These are phyloP conservation scores for Sanghuangporus weigelae DNA, from an alignment of 1,284 basidiomycete genomes.

Conservation along the genomic window DNA sequence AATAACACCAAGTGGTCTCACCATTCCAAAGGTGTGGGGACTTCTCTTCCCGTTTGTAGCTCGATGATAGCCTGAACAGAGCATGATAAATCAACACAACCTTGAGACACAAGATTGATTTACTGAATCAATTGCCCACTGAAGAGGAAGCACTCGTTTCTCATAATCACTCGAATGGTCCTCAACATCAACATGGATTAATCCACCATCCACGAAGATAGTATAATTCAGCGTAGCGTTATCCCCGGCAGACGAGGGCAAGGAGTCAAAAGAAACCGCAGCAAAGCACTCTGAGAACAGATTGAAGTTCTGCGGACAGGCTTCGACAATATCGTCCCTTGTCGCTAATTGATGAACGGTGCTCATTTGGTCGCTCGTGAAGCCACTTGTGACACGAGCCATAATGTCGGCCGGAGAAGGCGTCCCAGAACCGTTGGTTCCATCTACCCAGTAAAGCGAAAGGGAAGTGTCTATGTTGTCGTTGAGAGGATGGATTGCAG, in stretches of 20 bases:
- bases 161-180: slow-evolving; percentile 68
- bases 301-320: slow-evolving; percentile 74
- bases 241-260: slow-evolving; percentile 39
- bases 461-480: slow-evolving; percentile 46
- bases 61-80: slow-evolving; percentile 57
- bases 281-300: slow-evolving; percentile 66
- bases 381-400: slow-evolving; percentile 44
- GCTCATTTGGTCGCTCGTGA: slow-evolving; percentile 38
- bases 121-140: slow-evolving; percentile 73
- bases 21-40: slow-evolving; percentile 56
- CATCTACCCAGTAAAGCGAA: slow-evolving; percentile 61
- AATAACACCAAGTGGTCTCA: not conserved
- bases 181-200: slow-evolving; percentile 59
- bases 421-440: slow-evolving; percentile 44
- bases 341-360: slow-evolving; percentile 44
- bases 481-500: slow-evolving; percentile 44
- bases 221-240: slow-evolving; percentile 58
- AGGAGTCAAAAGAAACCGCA: slow-evolving; percentile 58
- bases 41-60: slow-evolving; percentile 47
- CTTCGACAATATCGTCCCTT: slow-evolving; percentile 43
- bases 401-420: slow-evolving; percentile 56
- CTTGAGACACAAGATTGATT: slow-evolving; percentile 15
- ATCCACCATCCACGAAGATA: slow-evolving; percentile 60
- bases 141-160: slow-evolving; percentile 60
- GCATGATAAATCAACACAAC: not conserved